Conservation (phyloP, 768 basidiomycete species). For the Galerina marginata region DNA sequence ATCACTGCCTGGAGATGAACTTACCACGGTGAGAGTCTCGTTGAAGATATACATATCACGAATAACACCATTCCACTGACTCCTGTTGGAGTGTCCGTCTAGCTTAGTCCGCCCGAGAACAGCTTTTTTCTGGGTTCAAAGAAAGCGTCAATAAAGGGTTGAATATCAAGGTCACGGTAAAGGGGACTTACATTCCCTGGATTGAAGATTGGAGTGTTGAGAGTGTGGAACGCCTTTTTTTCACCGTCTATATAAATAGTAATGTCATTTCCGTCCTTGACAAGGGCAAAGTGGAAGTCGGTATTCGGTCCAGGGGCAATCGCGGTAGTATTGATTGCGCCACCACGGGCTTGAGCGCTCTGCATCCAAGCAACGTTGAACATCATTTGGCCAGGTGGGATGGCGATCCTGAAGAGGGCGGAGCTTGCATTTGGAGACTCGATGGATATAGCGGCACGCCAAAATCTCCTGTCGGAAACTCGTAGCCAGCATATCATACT, state of each 20-base stretch:
- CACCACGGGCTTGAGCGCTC: not conserved
- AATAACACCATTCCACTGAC: conserved; percentile 1
- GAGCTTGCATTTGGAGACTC: not conserved
- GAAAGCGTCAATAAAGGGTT: not conserved
- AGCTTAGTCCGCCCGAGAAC: conserved; percentile 1
- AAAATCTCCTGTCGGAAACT: conserved; percentile 1
- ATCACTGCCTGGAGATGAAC: not conserved
- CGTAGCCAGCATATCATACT: not conserved
- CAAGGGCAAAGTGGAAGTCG: not conserved
- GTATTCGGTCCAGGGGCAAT: conserved; percentile 1
- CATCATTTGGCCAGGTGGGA: not conserved
- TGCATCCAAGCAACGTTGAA: conserved; percentile 6
- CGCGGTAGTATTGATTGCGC: not conserved
- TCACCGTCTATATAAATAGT: not conserved
- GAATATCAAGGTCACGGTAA: not conserved
- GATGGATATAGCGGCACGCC: not conserved
- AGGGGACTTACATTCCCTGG: not conserved
- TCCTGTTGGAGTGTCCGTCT: not conserved
- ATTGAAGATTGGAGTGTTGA: not conserved
- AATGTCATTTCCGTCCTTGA: not conserved
- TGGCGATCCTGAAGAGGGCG: not conserved
- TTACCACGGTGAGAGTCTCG: not conserved
- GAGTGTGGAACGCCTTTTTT: not conserved
- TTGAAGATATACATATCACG: not conserved
- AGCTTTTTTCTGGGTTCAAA: not conserved